phyloP scores from a whole-genome alignment of 108 stramenopile genomes.

The Cylindrotheca closterium region DNA sequence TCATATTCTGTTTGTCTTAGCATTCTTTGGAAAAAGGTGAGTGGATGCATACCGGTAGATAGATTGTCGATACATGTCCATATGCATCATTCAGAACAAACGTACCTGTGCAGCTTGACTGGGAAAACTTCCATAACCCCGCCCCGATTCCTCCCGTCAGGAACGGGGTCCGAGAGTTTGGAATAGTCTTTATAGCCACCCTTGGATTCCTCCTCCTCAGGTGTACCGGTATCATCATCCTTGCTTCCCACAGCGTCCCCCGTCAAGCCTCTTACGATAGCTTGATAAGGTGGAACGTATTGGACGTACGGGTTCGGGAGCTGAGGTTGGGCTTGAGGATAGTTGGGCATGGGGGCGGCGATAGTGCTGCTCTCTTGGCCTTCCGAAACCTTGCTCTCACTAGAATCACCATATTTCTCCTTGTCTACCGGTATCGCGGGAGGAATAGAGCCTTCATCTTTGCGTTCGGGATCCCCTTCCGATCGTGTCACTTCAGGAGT shows the following conservation, averaged over 20 bases:
- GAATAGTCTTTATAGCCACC: conserved; percentile 30
- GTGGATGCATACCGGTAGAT: conserved; percentile 38
- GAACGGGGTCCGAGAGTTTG: conserved; percentile 17
- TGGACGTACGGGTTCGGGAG: no score
- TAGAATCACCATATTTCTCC: no score
- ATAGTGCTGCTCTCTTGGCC: no score
- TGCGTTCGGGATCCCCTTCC: no score
- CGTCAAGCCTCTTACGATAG: background rate
- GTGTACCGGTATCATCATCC: background rate
- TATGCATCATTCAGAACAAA: background rate
- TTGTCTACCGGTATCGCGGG: no score
- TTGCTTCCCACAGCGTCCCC: background rate
- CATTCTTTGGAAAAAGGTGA: conserved; percentile 64
- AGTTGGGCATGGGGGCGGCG: no score
- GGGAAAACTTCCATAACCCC: conserved; percentile 53
- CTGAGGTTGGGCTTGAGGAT: no score
- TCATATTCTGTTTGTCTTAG: conserved; percentile 54
- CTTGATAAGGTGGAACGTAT: conserved; percentile 13
- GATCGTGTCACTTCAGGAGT: no score
- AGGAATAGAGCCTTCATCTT: no score
- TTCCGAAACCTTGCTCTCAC: no score
- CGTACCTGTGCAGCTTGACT: conserved; percentile 11
- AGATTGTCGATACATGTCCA: background rate
- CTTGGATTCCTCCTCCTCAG: background rate
- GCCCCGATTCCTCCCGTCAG: conserved; percentile 42